Conservation (phyloP, 2,329 filamentous ascomycete species). For the Arthrobotrys iridis region DNA sequence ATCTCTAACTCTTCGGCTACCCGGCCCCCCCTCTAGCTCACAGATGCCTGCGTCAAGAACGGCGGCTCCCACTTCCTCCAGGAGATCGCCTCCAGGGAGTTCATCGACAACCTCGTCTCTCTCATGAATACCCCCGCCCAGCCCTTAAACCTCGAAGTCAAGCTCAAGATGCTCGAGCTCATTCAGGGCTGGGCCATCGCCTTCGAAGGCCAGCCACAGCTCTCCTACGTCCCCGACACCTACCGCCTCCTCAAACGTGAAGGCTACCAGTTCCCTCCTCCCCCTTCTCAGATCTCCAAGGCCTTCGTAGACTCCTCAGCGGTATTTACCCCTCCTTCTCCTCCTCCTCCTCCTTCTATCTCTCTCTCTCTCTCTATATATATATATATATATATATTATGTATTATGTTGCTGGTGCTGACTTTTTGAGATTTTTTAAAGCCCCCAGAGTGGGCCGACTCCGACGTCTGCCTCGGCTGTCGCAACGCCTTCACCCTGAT, state of each 20-base stretch:
- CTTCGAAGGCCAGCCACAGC: slow-evolving; percentile 82
- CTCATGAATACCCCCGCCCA: slow-evolving; percentile 84
- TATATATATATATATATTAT: too few species aligned
- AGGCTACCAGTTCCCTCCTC: slow-evolving; percentile 88
- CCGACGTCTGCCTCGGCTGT: slow-evolving; percentile 98
- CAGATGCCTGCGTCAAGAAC: slow-evolving; percentile 98
- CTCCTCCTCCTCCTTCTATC: neutral
- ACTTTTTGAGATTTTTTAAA: slow-evolving; percentile 64
- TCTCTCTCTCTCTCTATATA: too few species aligned
- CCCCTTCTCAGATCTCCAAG: slow-evolving; percentile 79
- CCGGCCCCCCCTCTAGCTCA: slow-evolving; percentile 70
- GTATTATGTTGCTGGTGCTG: slow-evolving; percentile 14
- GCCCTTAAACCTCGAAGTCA: slow-evolving; percentile 81
- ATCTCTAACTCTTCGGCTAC: neutral
- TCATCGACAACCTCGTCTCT: slow-evolving; percentile 96
- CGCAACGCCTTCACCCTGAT: slow-evolving; percentile 95
- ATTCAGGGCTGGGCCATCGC: slow-evolving; percentile 94
- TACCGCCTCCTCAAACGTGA: slow-evolving; percentile 84
- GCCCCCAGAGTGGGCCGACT: slow-evolving; percentile 97
- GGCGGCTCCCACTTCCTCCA: slow-evolving; percentile 92
- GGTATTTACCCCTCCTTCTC: slow-evolving; percentile 67
- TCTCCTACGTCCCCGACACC: slow-evolving; percentile 87
- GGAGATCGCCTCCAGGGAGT: slow-evolving; percentile 95
- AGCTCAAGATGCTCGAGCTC: slow-evolving; percentile 87
- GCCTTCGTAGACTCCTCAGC: slow-evolving; percentile 98